These are phyloP conservation scores for Pisolithus thermaeus DNA, from an alignment of 1,284 basidiomycete species.

Conservation along the genomic window DNA sequence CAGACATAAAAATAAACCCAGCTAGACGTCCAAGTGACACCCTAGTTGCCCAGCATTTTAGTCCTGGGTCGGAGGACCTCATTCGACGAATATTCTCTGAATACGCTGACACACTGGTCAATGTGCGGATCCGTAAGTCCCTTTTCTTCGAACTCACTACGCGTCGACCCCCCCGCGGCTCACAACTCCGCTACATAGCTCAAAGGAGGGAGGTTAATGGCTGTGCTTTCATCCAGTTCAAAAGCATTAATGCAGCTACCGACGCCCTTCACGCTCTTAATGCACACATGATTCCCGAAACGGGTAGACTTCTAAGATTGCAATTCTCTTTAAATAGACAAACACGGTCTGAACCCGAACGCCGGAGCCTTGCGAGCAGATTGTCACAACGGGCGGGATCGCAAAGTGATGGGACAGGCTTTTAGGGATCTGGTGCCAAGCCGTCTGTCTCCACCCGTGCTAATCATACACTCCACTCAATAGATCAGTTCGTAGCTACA, in stretches of 20 bases:
- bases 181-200: not conserved
- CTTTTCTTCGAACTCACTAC: not conserved
- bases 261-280: conserved; percentile 21
- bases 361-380: not conserved
- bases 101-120: conserved; percentile 18
- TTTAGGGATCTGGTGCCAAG: not conserved
- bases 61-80: conserved; percentile 22
- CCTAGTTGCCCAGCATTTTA: conserved; percentile 36
- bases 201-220: conserved; percentile 9
- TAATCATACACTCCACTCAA: not conserved
- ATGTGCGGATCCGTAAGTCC: conserved; percentile 19
- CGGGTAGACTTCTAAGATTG: not conserved
- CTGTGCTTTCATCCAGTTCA: conserved; percentile 23
- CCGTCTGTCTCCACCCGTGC: not conserved
- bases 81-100: conserved; percentile 16
- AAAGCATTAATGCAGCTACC: conserved; percentile 11
- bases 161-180: not conserved
- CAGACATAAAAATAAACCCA: not conserved
- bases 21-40: conserved; percentile 28
- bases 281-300: not conserved
- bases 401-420: not conserved
- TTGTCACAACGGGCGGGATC: not conserved
- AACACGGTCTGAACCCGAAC: not conserved
- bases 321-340: not conserved
- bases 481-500: not conserved